These are phyloP conservation scores for Phytopythium litorale DNA, from an alignment of 352 stramenopile species.

Conservation along the genomic window DNA sequence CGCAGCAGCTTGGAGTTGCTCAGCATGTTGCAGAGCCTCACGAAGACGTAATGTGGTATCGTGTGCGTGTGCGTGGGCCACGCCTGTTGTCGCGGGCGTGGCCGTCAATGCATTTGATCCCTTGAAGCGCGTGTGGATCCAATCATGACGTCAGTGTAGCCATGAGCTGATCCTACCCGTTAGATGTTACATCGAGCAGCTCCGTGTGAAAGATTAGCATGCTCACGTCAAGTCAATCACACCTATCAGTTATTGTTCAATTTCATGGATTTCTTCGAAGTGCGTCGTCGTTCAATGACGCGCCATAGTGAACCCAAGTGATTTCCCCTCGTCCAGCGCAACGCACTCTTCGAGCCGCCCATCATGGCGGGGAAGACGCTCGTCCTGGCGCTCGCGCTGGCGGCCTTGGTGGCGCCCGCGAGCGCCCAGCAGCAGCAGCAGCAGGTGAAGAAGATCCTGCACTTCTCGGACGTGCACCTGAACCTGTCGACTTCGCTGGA, in stretches of 20 bases:
- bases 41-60: no score
- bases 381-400: neutral
- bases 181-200: no score
- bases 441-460: constrained; percentile 38
- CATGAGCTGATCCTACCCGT: no score
- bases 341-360: neutral
- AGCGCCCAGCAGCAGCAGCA: constrained; percentile 8
- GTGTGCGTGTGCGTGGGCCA: no score
- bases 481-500: constrained; percentile 58
- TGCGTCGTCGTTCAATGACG: neutral
- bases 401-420: neutral
- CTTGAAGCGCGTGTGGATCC: no score
- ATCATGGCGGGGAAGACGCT: neutral
- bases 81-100: no score
- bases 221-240: no score
- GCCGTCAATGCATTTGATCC: no score
- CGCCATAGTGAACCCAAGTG: neutral
- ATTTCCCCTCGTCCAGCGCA: neutral
- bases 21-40: no score
- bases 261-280: neutral
- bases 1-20: no score
- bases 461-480: constrained; percentile 86
- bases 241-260: neutral
- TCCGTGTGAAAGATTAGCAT: no score
- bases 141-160: no score